phyloP scores from a whole-genome alignment of 2,329 filamentous ascomycete species.

The Aspergillus japonicus region DNA sequence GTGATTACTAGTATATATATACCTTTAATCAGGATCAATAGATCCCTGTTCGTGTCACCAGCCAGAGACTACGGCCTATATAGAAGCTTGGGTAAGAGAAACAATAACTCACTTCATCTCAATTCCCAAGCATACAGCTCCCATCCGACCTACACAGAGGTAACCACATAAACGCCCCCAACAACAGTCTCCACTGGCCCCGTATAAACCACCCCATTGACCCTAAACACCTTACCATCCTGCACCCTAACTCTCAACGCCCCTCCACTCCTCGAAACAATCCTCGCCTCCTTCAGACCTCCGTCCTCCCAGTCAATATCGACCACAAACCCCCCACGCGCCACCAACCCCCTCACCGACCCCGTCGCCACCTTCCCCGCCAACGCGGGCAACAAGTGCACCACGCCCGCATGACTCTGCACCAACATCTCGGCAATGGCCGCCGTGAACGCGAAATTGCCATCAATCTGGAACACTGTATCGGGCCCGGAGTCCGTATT shows the following conservation, averaged over 20 bases:
- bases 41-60: too few relatives aligned
- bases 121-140: too few relatives aligned
- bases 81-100: too few relatives aligned
- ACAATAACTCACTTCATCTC: too few relatives aligned
- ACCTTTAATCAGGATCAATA: too few relatives aligned
- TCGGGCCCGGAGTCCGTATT: slow-evolving; percentile 12
- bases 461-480: slow-evolving; percentile 50
- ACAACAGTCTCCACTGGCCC: not conserved
- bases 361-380: slow-evolving; percentile 32
- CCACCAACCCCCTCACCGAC: slow-evolving; percentile 31
- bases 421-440: slow-evolving; percentile 48
- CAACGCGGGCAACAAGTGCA: slow-evolving; percentile 38
- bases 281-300: slow-evolving; percentile 10
- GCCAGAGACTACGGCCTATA: too few relatives aligned
- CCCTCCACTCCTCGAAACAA: slow-evolving; percentile 1
- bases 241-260: slow-evolving; percentile 7
- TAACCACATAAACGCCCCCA: slow-evolving; percentile 9
- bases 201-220: slow-evolving; percentile 3
- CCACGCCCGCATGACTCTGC: slow-evolving; percentile 36
- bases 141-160: not conserved
- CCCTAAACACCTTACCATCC: not conserved
- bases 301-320: slow-evolving; percentile 34
- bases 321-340: slow-evolving; percentile 36
- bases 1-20: too few relatives aligned
- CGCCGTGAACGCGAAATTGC: slow-evolving; percentile 48